These are phyloP conservation scores for Polychytrium aggregatum DNA, from an alignment of 192 early-diverging fungal genomes.

Conservation along the genomic window DNA sequence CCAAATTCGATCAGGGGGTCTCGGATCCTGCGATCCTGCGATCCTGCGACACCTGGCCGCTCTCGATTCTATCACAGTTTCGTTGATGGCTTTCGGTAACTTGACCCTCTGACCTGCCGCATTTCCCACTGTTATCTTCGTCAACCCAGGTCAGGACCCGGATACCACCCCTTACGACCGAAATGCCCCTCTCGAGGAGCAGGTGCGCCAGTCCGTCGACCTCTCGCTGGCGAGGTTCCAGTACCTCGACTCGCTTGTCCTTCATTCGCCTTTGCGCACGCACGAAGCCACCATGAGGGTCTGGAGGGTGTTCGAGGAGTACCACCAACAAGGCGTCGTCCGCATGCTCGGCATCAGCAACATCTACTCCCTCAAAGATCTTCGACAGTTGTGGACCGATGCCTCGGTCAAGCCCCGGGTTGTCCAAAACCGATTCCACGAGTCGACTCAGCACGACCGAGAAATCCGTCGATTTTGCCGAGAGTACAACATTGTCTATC, in stretches of 20 bases:
- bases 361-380: conserved; percentile 6
- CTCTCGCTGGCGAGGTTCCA: conserved; percentile 8
- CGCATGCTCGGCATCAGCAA: conserved; percentile 11
- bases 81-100: too few species aligned
- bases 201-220: conserved; percentile 6
- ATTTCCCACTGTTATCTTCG: too few species aligned
- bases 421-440: conserved; percentile 17
- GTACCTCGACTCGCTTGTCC: conserved; percentile 18
- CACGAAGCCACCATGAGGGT: conserved; percentile 9
- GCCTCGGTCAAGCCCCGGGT: conserved; percentile 9
- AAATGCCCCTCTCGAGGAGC: conserved; percentile 3
- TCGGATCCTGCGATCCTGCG: too few species aligned
- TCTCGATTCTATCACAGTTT: too few species aligned
- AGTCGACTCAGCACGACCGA: conserved; percentile 6
- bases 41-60: too few species aligned
- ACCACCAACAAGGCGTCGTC: neutral
- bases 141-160: conserved; percentile 21
- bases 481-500: conserved; percentile 9
- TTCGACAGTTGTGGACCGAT: conserved; percentile 6
- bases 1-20: too few species aligned
- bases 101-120: too few species aligned
- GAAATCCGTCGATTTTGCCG: conserved; percentile 10
- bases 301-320: conserved; percentile 14
- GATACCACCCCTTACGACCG: conserved; percentile 10
- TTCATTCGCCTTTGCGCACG: conserved; percentile 16